Evolutionary conservation across 1,284 basidiomycete genomes (phyloP), one percentile per base, ranked within the genome.

Genomic region (Tilletia indica): DNA sequence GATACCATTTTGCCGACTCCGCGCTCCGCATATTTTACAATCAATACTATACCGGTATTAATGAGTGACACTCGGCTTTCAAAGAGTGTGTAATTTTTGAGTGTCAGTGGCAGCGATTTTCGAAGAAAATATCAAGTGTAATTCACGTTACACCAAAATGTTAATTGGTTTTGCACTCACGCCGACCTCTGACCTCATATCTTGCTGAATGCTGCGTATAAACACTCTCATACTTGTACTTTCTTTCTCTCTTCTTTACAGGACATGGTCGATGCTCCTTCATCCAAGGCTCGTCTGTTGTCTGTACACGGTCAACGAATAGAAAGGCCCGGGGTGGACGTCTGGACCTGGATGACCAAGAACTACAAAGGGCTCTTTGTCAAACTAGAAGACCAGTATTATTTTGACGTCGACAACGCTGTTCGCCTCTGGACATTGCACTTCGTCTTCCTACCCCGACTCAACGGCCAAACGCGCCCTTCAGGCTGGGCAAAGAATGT

Each of bases 361-460:
- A 54, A 54, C 6, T 54, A 54, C 51, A 6, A 19, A 25, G 51
- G 8, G 8, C 6, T 54, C 51, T 54, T 54, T 25, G 51, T 16
- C 12, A 19, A 25, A 19, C 16, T 54, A 6, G 51, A 54, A 19
- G 51, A 19, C 6, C 12, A 19, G 16, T 11, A 54, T 11, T n/a
- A n/a, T 19, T 6, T 54, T 6, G 51, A 54, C 21, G 51, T 19
- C 6, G 16, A 54, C 51, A 54, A 19, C 16, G 12, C 51, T 54
- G 51, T 54, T 25, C 51, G n/a, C n/a, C 19, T 54, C 19, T 54
- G 51, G 51, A 25, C 21, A n/a, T 19, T 54, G 21, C 51, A 54
- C 51, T 54, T 54, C n/a, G 51, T 54, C 11, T 54, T 54, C 51
- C 51, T n/a, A 16, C 51, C 51, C n/a, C 51, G n/a, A 25, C 51